phyloP scores from a whole-genome alignment of 2,329 filamentous ascomycete genomes.

The Zymoseptoria brevis region DNA sequence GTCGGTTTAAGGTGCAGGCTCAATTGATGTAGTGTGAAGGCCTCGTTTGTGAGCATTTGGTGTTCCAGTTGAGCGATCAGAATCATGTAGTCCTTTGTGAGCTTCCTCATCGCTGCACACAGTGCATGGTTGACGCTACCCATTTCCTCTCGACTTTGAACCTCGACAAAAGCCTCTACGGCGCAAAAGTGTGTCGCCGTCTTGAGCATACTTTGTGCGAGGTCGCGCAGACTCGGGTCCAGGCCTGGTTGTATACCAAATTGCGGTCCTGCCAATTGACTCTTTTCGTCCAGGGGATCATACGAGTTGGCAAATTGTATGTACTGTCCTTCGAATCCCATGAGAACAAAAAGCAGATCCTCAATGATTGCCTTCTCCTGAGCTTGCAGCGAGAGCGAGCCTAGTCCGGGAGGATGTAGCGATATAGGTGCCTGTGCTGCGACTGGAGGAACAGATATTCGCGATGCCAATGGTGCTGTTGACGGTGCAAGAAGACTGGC shows the following conservation, averaged over 20 bases:
- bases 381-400: constrained; percentile 64
- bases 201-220: constrained; percentile 80
- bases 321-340: constrained; percentile 98
- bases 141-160: constrained; percentile 87
- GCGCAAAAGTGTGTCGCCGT: constrained; percentile 92
- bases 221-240: constrained; percentile 82
- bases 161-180: constrained; percentile 85
- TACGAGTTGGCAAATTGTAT: constrained; percentile 79
- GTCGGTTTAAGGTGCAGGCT: constrained; percentile 88
- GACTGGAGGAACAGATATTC: constrained; percentile 54
- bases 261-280: constrained; percentile 71
- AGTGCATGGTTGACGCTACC: constrained; percentile 92
- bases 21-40: constrained; percentile 86
- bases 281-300: constrained; percentile 76
- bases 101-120: constrained; percentile 86
- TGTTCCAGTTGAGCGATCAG: constrained; percentile 90
- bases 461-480: constrained; percentile 61
- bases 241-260: constrained; percentile 76
- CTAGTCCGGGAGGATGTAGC: constrained; percentile 60
- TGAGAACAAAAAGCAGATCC: constrained; percentile 87
- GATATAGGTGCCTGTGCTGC: constrained; percentile 60
- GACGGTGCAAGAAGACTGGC: constrained; percentile 64
- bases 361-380: constrained; percentile 86
- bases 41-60: constrained; percentile 78
- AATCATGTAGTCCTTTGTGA: constrained; percentile 87